These are phyloP conservation scores for Arthrocladium fulminans DNA, from an alignment of 2,329 filamentous ascomycete species.

Conservation along the genomic window DNA sequence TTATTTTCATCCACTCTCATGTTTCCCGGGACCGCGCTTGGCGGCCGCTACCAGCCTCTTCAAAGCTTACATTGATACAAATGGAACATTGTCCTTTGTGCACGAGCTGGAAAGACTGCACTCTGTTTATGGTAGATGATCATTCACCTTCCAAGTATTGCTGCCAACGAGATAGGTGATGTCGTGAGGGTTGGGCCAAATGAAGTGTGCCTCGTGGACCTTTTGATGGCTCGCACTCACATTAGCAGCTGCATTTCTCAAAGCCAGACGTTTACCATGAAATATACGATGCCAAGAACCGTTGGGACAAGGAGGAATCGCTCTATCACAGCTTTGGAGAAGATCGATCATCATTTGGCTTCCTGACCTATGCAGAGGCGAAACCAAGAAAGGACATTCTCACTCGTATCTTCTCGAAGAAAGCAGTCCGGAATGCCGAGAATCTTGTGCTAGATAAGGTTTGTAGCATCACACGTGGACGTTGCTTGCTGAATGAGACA, in stretches of 20 bases:
- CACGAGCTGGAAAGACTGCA: constrained; percentile 17
- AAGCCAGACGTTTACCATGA: constrained; percentile 19
- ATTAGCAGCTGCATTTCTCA: constrained; percentile 19
- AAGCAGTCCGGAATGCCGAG: constrained; percentile 17
- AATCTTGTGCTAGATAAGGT: constrained; percentile 15
- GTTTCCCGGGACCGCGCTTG: constrained; percentile 26
- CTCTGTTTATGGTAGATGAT: constrained; percentile 15
- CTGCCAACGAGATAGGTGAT: constrained; percentile 14
- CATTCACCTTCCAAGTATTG: background rate
- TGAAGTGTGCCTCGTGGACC: constrained; percentile 12
- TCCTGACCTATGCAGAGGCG: constrained; percentile 18
- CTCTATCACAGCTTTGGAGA: constrained; percentile 23
- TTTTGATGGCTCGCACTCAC: background rate
- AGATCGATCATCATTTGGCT: constrained; percentile 20
- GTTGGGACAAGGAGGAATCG: constrained; percentile 21
- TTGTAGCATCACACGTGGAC: background rate
- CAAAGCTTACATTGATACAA: constrained; percentile 26
- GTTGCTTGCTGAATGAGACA: background rate
- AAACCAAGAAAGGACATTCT: constrained; percentile 21
- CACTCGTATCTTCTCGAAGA: constrained; percentile 17
- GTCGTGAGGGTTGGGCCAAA: constrained; percentile 21
- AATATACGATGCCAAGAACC: constrained; percentile 19
- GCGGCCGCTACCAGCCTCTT: constrained; percentile 24
- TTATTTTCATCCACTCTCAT: constrained; percentile 28
- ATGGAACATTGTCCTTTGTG: constrained; percentile 13